A percentile compares a stretch with the other conserved stretches of the same genome.
Conservation (phyloP, 2,329 filamentous ascomycete species). For the Ceratocystis alfenasii region DNA sequence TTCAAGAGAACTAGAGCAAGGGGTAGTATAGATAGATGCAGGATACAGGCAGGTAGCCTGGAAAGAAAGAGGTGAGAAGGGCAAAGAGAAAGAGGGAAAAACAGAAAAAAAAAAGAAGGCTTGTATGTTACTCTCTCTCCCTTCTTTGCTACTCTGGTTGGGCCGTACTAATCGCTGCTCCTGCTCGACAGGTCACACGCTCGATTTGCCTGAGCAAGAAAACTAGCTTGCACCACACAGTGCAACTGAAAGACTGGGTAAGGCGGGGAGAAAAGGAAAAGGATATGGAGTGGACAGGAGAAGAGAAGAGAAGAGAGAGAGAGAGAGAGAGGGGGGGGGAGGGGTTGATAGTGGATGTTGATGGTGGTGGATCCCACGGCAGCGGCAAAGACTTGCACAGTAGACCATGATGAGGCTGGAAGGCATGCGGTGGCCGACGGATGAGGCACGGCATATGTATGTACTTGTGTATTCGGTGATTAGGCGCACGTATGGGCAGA, state of each 20-base stretch:
- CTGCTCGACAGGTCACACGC: not conserved
- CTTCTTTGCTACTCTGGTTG: not conserved
- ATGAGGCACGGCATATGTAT: not conserved
- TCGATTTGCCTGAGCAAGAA: not conserved
- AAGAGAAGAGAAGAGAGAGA: no score
- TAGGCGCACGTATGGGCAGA: not conserved
- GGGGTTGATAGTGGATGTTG: not conserved
- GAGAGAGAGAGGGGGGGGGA: no score
- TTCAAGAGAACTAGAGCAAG: not conserved
- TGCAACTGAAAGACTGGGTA: not conserved
- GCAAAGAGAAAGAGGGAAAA: not conserved
- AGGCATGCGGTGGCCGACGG: not conserved
- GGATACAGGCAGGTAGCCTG: no score
- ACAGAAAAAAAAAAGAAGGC: not conserved
- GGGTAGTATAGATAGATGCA: not conserved
- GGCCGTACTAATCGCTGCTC: not conserved
- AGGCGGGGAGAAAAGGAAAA: no score
- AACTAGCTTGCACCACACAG: not conserved
- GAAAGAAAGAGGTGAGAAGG: not conserved
- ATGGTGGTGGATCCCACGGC: not conserved
- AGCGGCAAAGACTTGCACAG: not conserved
- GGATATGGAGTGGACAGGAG: not conserved
- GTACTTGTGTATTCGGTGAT: not conserved
- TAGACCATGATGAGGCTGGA: not conserved
- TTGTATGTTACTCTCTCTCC: not conserved